Evolutionary conservation across 2,329 filamentous ascomycete genomes (phyloP), one percentile per base, ranked within the genome.

Genomic region (Penicillium decumbens): DNA sequence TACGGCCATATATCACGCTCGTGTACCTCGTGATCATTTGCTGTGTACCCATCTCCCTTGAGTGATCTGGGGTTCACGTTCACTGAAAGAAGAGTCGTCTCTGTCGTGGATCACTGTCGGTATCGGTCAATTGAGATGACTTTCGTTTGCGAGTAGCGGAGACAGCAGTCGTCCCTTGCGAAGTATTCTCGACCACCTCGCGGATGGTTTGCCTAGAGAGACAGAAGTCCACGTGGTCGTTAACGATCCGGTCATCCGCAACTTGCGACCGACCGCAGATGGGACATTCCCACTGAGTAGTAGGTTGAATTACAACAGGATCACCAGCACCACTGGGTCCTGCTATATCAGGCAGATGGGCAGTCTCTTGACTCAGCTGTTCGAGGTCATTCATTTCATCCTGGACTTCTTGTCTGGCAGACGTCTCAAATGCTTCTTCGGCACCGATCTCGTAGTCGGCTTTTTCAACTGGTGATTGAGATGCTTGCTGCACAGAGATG

Each of bases 171-270:
- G 18, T 51, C 55, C 54, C 63, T 49, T 25, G 64, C 43, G 42
- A 63, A 64, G 52, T 77, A 70, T 47, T 77, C 49, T 88, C 84
- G 1, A 93, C 84, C 0, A 83, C 86, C 61, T 96, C 89, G 40
- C 85, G 85, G 60, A 98, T 97, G 0, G 89, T 88, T 63, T 88
- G 83, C 47, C 85, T 79, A 0, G 91, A 96, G 1, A 98, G 78
- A 67, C 93, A 98, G 7, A 87, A 80, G 66, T 98, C 93, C 44
- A 98, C 90, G 64, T 98, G 93, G 49, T 87, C 82, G 59, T 98
- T 98, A 71, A 97, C 95, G 0, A 73, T 74, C 40, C 78, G 78
- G 65, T 96, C 89, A 43, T 92, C 79, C 0, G 89, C 81, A 0
- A 75, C 63, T 63, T 96, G 91, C 0, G 88, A 84, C 13, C 85